These are phyloP conservation scores for Kuraishia piskuri DNA, from an alignment of 805 yeast genomes.

Conservation along the genomic window DNA sequence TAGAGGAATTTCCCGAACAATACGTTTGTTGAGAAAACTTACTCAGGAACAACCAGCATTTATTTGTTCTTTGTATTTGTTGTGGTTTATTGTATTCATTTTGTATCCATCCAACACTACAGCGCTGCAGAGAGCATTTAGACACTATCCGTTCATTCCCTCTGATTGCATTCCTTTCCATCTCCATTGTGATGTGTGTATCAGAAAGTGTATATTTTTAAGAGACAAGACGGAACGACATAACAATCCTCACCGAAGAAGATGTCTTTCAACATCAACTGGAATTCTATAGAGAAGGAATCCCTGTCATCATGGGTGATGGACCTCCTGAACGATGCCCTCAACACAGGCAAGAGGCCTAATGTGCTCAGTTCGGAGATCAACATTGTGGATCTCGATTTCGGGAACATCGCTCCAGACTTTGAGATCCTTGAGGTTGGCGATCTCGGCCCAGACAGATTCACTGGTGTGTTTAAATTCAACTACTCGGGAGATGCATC, in stretches of 20 bases:
- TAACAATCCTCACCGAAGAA: neutral
- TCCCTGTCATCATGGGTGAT: slow-evolving; percentile 54
- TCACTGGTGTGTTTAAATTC: slow-evolving; percentile 75
- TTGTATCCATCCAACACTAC: too few relatives aligned
- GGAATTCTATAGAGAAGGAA: slow-evolving; percentile 66
- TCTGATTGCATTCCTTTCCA: too few relatives aligned
- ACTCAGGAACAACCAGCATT: too few relatives aligned
- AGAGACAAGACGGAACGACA: neutral
- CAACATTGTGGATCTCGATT: slow-evolving; percentile 56
- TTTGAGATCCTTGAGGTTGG: slow-evolving; percentile 80
- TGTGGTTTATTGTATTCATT: too few relatives aligned
- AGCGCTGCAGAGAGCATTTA: too few relatives aligned
- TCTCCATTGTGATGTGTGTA: neutral
- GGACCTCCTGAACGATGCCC: slow-evolving; percentile 59
- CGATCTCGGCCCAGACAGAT: slow-evolving; percentile 66
- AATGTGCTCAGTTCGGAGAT: slow-evolving; percentile 63
- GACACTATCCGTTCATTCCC: too few relatives aligned
- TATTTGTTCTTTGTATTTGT: too few relatives aligned
- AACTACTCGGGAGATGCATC: slow-evolving; percentile 70
- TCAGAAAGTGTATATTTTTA: neutral
- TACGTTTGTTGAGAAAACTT: too few relatives aligned
- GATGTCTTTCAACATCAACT: slow-evolving; percentile 75
- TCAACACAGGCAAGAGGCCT: slow-evolving; percentile 67
- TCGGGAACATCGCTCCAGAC: slow-evolving; percentile 67
- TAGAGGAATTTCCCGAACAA: too few relatives aligned